phyloP scores from a whole-genome alignment of 2,329 filamentous ascomycete genomes.

The Fusarium longipes region DNA sequence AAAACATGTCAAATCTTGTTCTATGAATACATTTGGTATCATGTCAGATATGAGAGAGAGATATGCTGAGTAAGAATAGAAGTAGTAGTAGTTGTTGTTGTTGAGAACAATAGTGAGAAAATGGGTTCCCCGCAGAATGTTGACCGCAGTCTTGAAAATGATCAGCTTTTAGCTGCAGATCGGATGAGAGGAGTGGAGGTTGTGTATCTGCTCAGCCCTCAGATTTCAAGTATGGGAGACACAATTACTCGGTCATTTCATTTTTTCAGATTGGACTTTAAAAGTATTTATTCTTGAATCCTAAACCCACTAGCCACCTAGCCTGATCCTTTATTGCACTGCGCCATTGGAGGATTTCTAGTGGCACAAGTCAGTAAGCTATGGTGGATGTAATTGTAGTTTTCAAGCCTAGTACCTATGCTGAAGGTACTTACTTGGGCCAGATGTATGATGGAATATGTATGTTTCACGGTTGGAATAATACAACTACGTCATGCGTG shows the following conservation, averaged over 20 bases:
- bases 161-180: conserved; percentile 20
- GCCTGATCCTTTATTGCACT: conserved; percentile 1
- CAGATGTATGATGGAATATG: neutral
- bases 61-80: neutral
- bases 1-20: too few relatives aligned
- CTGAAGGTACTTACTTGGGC: too few relatives aligned
- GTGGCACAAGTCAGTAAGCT: neutral
- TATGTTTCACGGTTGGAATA: neutral
- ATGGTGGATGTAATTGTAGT: too few relatives aligned
- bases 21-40: neutral
- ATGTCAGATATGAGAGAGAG: neutral
- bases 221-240: too few relatives aligned
- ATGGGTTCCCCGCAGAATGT: neutral
- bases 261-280: too few relatives aligned
- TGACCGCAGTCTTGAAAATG: neutral
- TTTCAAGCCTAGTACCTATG: too few relatives aligned
- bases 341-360: neutral
- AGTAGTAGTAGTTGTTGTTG: neutral
- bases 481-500: conserved; percentile 1
- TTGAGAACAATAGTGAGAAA: neutral
- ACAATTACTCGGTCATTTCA: too few relatives aligned
- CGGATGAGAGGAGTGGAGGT: neutral
- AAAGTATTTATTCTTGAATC: too few relatives aligned
- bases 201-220: neutral
- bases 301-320: too few relatives aligned